Percentiles rank a stretch among this genome's conserved stretches.
phyloP scores from a whole-genome alignment of 2,329 filamentous ascomycete species.

The Xylariaceae sp. region DNA sequence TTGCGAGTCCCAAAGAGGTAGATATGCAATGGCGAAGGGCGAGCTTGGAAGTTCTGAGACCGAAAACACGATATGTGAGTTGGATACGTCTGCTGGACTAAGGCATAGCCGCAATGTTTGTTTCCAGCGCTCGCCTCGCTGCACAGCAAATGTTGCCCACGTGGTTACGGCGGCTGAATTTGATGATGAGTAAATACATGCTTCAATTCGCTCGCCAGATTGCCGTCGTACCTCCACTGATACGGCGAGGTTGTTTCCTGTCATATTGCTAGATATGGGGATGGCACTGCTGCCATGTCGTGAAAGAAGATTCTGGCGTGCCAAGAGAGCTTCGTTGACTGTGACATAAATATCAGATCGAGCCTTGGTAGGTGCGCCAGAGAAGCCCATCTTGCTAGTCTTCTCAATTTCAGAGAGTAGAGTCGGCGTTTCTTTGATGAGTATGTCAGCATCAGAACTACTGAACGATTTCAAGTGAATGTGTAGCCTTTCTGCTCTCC shows the following conservation, averaged over 20 bases:
- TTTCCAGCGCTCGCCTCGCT: conserved; percentile 79
- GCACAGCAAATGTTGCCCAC: conserved; percentile 80
- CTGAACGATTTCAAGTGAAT: conserved; percentile 76
- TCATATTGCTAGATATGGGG: conserved; percentile 57
- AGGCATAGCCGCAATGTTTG: conserved; percentile 82
- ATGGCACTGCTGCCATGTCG: conserved; percentile 70
- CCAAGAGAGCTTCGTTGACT: conserved; percentile 72
- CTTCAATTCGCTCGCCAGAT: conserved; percentile 76
- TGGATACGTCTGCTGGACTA: conserved; percentile 72
- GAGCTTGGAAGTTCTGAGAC: conserved; percentile 81
- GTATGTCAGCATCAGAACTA: conserved; percentile 68
- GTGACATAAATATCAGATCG: conserved; percentile 95
- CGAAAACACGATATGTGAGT: conserved; percentile 84
- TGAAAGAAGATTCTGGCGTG: conserved; percentile 67
- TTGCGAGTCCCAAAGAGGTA: conserved; percentile 88
- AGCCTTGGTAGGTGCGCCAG: conserved; percentile 80
- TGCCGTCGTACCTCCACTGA: conserved; percentile 82
- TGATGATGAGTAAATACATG: conserved; percentile 82
- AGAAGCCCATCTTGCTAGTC: conserved; percentile 89
- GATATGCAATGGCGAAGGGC: conserved; percentile 86
- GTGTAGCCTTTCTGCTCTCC: conserved; percentile 71
- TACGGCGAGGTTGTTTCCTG: conserved; percentile 75
- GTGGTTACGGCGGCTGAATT: conserved; percentile 75
- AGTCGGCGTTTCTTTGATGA: conserved; percentile 85
- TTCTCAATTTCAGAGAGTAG: conserved; percentile 75